phyloP scores from a whole-genome alignment of 208 protist species.

The Acanthamoeba sp. region DNA sequence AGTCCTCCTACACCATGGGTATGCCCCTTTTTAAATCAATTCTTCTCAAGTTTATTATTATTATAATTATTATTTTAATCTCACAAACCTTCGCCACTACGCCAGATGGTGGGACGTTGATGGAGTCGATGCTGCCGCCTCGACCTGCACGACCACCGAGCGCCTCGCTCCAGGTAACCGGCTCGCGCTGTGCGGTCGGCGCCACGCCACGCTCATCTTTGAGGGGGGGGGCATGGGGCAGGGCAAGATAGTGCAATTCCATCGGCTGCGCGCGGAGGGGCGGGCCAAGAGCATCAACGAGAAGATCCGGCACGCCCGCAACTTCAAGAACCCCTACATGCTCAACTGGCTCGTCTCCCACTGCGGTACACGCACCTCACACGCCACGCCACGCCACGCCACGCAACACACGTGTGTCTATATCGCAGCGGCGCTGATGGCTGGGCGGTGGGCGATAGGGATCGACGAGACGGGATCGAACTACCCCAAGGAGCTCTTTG shows the following conservation, averaged over 20 bases:
- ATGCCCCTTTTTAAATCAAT: not conserved
- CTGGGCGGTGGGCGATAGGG: too few relatives aligned
- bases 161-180: conserved; percentile 22
- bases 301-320: conserved; percentile 57
- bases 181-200: too few relatives aligned
- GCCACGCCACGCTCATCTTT: too few relatives aligned
- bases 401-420: not conserved
- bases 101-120: not conserved
- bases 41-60: not conserved
- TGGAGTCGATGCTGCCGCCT: conserved; percentile 18
- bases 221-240: not conserved
- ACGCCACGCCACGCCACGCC: not conserved
- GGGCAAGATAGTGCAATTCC: conserved; percentile 46
- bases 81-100: not conserved
- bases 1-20: not conserved
- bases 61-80: not conserved
- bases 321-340: conserved; percentile 74
- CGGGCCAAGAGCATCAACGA: conserved; percentile 68
- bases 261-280: conserved; percentile 3
- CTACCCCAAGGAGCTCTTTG: conserved; percentile 55
- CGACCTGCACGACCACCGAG: not conserved
- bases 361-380: not conserved
- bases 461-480: conserved; percentile 62
- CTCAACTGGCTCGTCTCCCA: conserved; percentile 69
- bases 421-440: too few relatives aligned